phyloP scores from a whole-genome alignment of 73 alveolate genomes.

The Blepharisma japonicum region DNA sequence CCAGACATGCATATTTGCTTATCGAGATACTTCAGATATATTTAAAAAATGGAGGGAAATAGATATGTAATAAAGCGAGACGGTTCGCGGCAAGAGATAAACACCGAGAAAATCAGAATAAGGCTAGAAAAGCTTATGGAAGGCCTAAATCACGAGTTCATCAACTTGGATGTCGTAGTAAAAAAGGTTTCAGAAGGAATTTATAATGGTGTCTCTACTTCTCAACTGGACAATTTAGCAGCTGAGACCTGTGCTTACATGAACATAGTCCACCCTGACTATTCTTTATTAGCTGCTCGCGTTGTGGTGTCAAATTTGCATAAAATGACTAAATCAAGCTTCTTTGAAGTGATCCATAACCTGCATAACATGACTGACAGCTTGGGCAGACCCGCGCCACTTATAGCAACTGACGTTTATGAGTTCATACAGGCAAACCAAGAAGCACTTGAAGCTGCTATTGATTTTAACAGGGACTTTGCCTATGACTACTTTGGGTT shows the following conservation, averaged over 20 bases:
- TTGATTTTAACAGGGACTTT: conserved; percentile 70
- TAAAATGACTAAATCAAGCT: conserved; percentile 78
- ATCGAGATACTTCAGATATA: no score
- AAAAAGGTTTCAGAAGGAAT: conserved; percentile 42
- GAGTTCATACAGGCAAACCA: conserved; percentile 47
- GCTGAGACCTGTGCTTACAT: conserved; percentile 76
- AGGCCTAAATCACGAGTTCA: conserved; percentile 36
- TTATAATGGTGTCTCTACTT: conserved; percentile 76
- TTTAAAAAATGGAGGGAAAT: no score
- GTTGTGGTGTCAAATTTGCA: conserved; percentile 88
- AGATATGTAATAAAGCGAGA: conserved; percentile 34
- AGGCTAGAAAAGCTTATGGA: conserved; percentile 30
- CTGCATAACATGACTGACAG: conserved; percentile 27
- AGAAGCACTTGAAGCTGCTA: conserved; percentile 58
- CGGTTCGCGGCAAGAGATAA: conserved; percentile 37
- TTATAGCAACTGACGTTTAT: conserved; percentile 70
- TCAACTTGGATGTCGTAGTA: conserved; percentile 42
- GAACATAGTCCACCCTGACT: conserved; percentile 79
- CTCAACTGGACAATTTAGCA: conserved; percentile 81
- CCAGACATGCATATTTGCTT: no score
- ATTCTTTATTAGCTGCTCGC: conserved; percentile 88
- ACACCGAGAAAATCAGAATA: conserved; percentile 31
- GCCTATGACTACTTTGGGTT: conserved; percentile 93
- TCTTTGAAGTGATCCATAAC: conserved; percentile 21
- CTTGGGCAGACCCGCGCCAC: conserved; percentile 61